Conservation (phyloP, 1,284 basidiomycete species). For the Sanghuangporus weigelae region DNA sequence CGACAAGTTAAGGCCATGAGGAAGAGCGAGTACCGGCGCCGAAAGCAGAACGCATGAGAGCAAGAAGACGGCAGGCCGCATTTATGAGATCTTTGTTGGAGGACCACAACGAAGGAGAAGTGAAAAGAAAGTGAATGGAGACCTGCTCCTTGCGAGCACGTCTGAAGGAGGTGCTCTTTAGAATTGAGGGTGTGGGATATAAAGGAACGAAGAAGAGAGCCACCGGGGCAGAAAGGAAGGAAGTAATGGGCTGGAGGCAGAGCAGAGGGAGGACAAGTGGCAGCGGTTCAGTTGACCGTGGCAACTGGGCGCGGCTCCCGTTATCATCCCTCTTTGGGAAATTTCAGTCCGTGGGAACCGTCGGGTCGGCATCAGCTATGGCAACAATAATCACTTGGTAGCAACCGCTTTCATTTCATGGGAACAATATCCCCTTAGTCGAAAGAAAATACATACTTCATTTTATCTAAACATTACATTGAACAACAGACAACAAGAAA, state of each 20-base stretch:
- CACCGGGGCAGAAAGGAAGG: slow-evolving; percentile 42
- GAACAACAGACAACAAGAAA: too few relatives aligned
- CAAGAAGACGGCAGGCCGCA: slow-evolving; percentile 23
- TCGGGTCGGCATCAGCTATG: background rate
- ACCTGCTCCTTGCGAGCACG: slow-evolving; percentile 52
- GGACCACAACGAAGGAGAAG: slow-evolving; percentile 20
- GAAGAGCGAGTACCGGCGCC: slow-evolving; percentile 5
- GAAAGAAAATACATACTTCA: too few relatives aligned
- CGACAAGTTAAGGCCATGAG: background rate
- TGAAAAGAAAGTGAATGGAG: slow-evolving; percentile 29
- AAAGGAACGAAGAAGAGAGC: slow-evolving; percentile 42
- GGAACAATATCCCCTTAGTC: background rate
- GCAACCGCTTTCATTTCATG: background rate
- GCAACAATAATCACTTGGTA: background rate
- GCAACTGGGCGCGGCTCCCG: background rate
- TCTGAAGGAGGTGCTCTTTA: slow-evolving; percentile 24
- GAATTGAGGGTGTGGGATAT: background rate
- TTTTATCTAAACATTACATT: too few relatives aligned
- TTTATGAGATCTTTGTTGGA: slow-evolving; percentile 20
- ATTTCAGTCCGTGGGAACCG: slow-evolving; percentile 12
- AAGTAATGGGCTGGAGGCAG: slow-evolving; percentile 21
- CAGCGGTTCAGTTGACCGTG: background rate
- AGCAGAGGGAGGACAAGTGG: slow-evolving; percentile 7
- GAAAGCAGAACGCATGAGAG: slow-evolving; percentile 6
- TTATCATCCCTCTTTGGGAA: background rate